These are phyloP conservation scores for Talinum fruticosum DNA, from an alignment of 148 eudicot genomes.

Conservation along the genomic window DNA sequence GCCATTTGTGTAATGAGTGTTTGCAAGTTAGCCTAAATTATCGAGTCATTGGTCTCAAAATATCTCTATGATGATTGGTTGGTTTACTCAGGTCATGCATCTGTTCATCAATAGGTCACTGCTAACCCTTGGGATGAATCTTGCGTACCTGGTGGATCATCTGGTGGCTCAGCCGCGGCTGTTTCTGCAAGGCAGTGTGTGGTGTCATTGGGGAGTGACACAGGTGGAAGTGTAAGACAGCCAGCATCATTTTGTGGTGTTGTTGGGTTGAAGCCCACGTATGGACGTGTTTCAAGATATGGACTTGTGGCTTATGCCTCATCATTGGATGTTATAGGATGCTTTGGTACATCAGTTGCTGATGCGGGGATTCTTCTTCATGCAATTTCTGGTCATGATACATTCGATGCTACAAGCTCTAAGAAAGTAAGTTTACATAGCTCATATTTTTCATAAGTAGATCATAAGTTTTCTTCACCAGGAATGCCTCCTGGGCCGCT, in stretches of 20 bases:
- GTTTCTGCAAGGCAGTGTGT: slow-evolving; percentile 98
- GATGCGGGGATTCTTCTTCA: slow-evolving; percentile 88
- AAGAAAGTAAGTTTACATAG: slow-evolving; percentile 46
- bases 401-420: slow-evolving; percentile 87
- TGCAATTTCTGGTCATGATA: slow-evolving; percentile 87
- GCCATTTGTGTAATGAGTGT: not conserved
- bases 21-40: slow-evolving; percentile 1
- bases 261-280: slow-evolving; percentile 96
- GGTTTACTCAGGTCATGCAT: slow-evolving; percentile 82
- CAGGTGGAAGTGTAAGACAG: slow-evolving; percentile 99
- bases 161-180: slow-evolving; percentile 98
- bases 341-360: slow-evolving; percentile 94
- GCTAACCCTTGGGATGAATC: slow-evolving; percentile 97
- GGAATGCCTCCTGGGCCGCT: no score
- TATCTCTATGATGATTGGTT: slow-evolving; percentile 41
- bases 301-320: slow-evolving; percentile 99
- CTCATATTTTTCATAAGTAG: not conserved
- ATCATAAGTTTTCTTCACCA: no score
- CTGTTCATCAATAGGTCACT: slow-evolving; percentile 80
- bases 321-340: slow-evolving; percentile 92
- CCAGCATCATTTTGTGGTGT: slow-evolving; percentile 99
- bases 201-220: slow-evolving; percentile 92
- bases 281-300: slow-evolving; percentile 97
- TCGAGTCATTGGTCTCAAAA: slow-evolving; percentile 16
- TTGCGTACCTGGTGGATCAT: slow-evolving; percentile 98